phyloP scores from a whole-genome alignment of 2,329 filamentous ascomycete genomes.

The Venturia aucupariae region DNA sequence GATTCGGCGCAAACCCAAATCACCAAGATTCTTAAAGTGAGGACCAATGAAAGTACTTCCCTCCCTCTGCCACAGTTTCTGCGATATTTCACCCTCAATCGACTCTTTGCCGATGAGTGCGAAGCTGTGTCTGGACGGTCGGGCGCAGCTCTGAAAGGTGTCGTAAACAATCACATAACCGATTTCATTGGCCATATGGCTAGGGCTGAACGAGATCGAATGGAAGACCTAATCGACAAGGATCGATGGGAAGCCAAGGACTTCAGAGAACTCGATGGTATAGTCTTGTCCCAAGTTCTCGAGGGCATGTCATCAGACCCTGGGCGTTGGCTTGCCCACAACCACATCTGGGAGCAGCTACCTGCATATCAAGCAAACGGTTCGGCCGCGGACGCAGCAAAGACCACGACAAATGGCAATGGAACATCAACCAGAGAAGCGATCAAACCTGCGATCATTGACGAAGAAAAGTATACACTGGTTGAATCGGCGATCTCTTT shows the following conservation, averaged over 20 bases:
- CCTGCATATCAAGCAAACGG: conserved; percentile 20
- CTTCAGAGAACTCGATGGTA: conserved; percentile 54
- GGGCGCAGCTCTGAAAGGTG: conserved; percentile 64
- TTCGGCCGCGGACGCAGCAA: background rate
- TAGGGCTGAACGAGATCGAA: conserved; percentile 62
- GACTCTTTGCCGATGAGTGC: conserved; percentile 78
- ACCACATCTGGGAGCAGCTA: conserved; percentile 41
- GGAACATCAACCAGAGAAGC: conserved; percentile 23
- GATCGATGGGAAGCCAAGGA: conserved; percentile 75
- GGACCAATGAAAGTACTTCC: conserved; percentile 61
- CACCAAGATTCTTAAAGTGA: conserved; percentile 68
- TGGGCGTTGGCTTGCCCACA: conserved; percentile 48
- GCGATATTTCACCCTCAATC: conserved; percentile 72
- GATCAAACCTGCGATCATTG: conserved; percentile 61
- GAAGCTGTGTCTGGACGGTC: conserved; percentile 75
- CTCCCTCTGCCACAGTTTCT: conserved; percentile 63
- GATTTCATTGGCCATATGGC: conserved; percentile 67
- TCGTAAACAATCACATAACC: conserved; percentile 73
- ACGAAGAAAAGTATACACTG: conserved; percentile 76
- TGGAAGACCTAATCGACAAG: conserved; percentile 68
- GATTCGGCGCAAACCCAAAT: conserved; percentile 66
- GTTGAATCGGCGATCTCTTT: conserved; percentile 76
- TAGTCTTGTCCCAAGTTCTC: conserved; percentile 55
- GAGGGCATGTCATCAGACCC: conserved; percentile 63
- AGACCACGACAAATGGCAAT: conserved; percentile 18